Evolutionary conservation across 1,284 basidiomycete species (phyloP).

Genomic region (Moesziomyces parantarcticus): DNA sequence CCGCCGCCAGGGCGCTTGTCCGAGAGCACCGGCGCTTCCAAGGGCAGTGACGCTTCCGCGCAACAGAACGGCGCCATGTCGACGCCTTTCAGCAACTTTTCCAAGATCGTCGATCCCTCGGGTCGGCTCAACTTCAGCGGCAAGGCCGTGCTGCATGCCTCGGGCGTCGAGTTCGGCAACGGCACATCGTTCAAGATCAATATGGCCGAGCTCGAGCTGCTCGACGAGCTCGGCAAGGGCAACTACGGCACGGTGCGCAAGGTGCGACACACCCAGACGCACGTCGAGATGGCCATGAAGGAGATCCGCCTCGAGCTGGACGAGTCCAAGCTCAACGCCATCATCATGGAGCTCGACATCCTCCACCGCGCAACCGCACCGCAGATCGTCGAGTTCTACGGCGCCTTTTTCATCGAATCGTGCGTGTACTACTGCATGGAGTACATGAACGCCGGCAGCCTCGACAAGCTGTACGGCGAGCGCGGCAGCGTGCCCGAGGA

Average conservation of each 20-base stretch:
- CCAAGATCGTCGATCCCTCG: constrained; percentile 95
- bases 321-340: constrained; percentile 90
- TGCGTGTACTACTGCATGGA: constrained; percentile 99
- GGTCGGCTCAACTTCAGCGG: constrained; percentile 91
- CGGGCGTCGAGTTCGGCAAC: constrained; percentile 93
- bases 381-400: constrained; percentile 97
- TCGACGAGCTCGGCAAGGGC: constrained; percentile 88
- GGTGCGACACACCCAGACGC: constrained; percentile 91
- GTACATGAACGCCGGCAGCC: constrained; percentile 94
- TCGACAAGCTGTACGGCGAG: constrained; percentile 79
- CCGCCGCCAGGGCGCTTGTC: constrained; percentile 69
- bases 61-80: constrained; percentile 69
- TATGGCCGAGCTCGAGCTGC: constrained; percentile 90
- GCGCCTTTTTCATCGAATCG: constrained; percentile 97
- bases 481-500: constrained; percentile 77
- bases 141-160: constrained; percentile 90
- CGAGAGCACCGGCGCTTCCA: constrained; percentile 60
- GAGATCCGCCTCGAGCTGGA: constrained; percentile 99
- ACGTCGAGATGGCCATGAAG: constrained; percentile 99
- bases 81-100: constrained; percentile 90
- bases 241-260: constrained; percentile 98
- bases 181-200: constrained; percentile 94
- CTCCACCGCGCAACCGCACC: constrained; percentile 90
- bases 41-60: constrained; percentile 5
- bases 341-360: constrained; percentile 98